Evolutionary conservation across 1,139 yeast species (phyloP).

Genomic region (Zygoascus meyerae): DNA sequence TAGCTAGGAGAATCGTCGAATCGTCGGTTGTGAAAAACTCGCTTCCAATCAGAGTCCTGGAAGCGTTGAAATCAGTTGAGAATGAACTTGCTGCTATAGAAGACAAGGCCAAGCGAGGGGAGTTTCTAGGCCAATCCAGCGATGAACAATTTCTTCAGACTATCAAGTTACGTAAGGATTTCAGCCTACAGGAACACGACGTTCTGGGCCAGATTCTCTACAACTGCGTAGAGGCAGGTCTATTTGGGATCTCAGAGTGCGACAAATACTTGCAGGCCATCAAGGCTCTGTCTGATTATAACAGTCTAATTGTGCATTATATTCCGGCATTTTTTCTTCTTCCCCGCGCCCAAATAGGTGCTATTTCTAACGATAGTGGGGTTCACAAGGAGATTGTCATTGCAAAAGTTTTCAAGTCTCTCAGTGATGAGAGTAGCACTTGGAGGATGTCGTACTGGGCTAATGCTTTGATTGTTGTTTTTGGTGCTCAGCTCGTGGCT

Average conservation of each 20-base stretch:
- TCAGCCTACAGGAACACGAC: constrained; percentile 64
- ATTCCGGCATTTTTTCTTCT: constrained; percentile 46
- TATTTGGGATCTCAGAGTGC: constrained; percentile 38
- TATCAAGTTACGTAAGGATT: constrained; percentile 54
- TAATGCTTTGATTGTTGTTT: constrained; percentile 53
- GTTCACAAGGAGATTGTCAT: constrained; percentile 1
- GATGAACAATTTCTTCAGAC: constrained; percentile 50
- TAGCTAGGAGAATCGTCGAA: not conserved
- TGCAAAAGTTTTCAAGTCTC: constrained; percentile 16
- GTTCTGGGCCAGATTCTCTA: constrained; percentile 55
- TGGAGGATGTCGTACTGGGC: constrained; percentile 39
- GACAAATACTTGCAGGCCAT: constrained; percentile 39
- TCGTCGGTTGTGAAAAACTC: not conserved
- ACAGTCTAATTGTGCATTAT: constrained; percentile 56
- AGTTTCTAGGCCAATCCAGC: constrained; percentile 45
- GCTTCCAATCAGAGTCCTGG: not conserved
- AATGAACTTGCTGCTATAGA: constrained; percentile 38
- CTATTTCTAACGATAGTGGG: not conserved
- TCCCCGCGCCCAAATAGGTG: constrained; percentile 16
- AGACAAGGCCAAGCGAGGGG: constrained; percentile 63
- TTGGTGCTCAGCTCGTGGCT: constrained; percentile 58
- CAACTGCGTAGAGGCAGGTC: constrained; percentile 19
- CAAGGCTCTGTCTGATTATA: constrained; percentile 49
- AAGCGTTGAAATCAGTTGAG: constrained; percentile 51
- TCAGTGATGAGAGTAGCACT: constrained; percentile 10